Base-by-base conservation (phyloP, 2,329 filamentous ascomycete species). In the Thielaviopsis populi region DNA sequence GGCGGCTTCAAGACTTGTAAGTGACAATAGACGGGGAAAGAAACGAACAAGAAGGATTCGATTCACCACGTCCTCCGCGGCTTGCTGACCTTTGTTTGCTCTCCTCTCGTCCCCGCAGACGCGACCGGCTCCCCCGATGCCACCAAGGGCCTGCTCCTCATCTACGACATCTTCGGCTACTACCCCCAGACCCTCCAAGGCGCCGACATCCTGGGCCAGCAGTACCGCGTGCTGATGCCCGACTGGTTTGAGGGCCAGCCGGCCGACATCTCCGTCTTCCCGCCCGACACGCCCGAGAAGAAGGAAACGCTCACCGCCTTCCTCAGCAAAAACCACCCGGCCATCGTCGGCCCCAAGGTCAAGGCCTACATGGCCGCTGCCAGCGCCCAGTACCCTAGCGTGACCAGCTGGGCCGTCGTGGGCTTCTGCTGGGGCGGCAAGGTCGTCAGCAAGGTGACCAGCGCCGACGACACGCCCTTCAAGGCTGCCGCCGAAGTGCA, bases 211-310 rank as follows among this genome's bases (percentile, higher is more conserved):
- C 75, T 87, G 27, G 78, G 82, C 54, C 80, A 75, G 74, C 83
- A 88, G 71, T 94, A 95, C 78, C 85, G 84, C 69, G 88, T 96
- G 69, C 91, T 91, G 75, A 91, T 96, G 68, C 91, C 91, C 33
- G 91, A 96, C 76, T 92, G 89, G 80, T 95, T 96, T 77, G 81
- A 88, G 66, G 91, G 89, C 72, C 79, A 82, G 68, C 87, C 89
- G 1, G 75, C 75, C 70, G 74, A 77, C 60, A 79, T 84, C 72
- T 77, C 76, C 70, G 74, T 80, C 81, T 83, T 83, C 71, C 86
- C 86, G 1, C 81, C 85, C 27, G 74, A 84, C 73, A 87, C 74
- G 5, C 75, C 81, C 4, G 84, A 88, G 69, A 86, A 88, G 74
- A 73, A 82, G 71, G 76, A 81, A 72, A 77, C 76, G 30, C 75